Conservation (phyloP, 2,329 filamentous ascomycete species). For the Lithohypha guttulata region DNA sequence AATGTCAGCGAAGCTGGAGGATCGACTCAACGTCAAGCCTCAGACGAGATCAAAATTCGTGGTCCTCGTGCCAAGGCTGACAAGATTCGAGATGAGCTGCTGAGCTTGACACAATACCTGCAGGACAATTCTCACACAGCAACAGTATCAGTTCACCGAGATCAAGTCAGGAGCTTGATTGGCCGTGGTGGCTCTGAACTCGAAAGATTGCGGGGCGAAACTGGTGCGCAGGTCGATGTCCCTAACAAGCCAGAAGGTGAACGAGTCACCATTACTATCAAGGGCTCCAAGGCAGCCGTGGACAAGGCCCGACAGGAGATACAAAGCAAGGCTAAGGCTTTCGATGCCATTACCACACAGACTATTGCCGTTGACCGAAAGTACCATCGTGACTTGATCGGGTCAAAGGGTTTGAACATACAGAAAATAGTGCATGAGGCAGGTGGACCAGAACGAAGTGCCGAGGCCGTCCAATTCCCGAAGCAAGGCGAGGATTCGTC, state of each 20-base stretch:
- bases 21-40: slow-evolving; percentile 57
- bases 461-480: slow-evolving; percentile 88
- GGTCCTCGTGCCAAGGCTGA: slow-evolving; percentile 90
- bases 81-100: slow-evolving; percentile 80
- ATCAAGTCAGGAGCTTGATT: slow-evolving; percentile 86
- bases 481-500: slow-evolving; percentile 74
- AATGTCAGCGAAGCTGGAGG: slow-evolving; percentile 55
- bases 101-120: slow-evolving; percentile 77
- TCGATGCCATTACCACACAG: slow-evolving; percentile 78
- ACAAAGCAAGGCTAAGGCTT: slow-evolving; percentile 73
- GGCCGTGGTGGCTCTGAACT: slow-evolving; percentile 82
- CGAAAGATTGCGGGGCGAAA: slow-evolving; percentile 75
- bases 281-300: slow-evolving; percentile 84
- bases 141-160: slow-evolving; percentile 75
- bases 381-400: slow-evolving; percentile 83
- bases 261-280: slow-evolving; percentile 77
- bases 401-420: slow-evolving; percentile 71
- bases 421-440: slow-evolving; percentile 77
- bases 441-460: slow-evolving; percentile 79
- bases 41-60: slow-evolving; percentile 82
- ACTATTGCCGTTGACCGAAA: slow-evolving; percentile 89
- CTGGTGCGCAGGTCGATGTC: slow-evolving; percentile 83
- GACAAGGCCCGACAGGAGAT: slow-evolving; percentile 84
- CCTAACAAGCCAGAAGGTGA: slow-evolving; percentile 67
- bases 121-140: slow-evolving; percentile 76